Evolutionary conservation across 192 early-diverging fungal species (phyloP).

Genomic region (Mycoemilia scoparia): DNA sequence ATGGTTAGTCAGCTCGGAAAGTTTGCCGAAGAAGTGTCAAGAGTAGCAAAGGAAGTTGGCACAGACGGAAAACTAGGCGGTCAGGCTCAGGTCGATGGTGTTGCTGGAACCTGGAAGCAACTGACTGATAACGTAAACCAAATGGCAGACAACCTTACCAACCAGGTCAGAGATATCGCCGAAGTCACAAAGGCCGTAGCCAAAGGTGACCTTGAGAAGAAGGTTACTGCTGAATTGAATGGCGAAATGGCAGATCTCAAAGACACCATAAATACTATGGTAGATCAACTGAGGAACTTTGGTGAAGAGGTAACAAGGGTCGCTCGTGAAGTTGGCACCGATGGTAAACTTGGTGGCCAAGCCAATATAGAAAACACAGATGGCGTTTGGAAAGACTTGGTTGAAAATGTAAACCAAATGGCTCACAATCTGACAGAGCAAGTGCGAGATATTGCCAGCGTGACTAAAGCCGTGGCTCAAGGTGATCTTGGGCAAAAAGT

Average conservation of each 20-base stretch:
- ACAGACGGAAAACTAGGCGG: slow-evolving; percentile 35
- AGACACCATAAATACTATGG: slow-evolving; percentile 41
- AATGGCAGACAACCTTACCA: slow-evolving; percentile 37
- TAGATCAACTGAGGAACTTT: slow-evolving; percentile 33
- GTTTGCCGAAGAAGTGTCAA: slow-evolving; percentile 33
- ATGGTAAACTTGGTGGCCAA: slow-evolving; percentile 51
- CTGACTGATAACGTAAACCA: slow-evolving; percentile 33
- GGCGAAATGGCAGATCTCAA: slow-evolving; percentile 37
- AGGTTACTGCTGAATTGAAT: slow-evolving; percentile 27
- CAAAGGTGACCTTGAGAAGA: slow-evolving; percentile 30
- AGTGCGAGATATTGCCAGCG: slow-evolving; percentile 6
- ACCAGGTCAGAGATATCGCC: slow-evolving; percentile 44
- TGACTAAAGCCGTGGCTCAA: slow-evolving; percentile 4
- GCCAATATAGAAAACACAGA: slow-evolving; percentile 10
- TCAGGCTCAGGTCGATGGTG: slow-evolving; percentile 26
- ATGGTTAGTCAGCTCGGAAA: slow-evolving; percentile 31
- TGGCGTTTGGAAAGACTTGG: slow-evolving; percentile 35
- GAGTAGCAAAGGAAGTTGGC: slow-evolving; percentile 34
- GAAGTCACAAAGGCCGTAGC: slow-evolving; percentile 41
- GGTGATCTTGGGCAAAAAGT: slow-evolving; percentile 5
- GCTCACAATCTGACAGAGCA: slow-evolving; percentile 23
- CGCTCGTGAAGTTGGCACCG: slow-evolving; percentile 40
- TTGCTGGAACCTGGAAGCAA: slow-evolving; percentile 33
- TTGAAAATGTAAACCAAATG: slow-evolving; percentile 32
- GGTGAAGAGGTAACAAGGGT: slow-evolving; percentile 40